Base-by-base conservation (phyloP, 352 stramenopile genomes). In the Pythium dissimile region DNA sequence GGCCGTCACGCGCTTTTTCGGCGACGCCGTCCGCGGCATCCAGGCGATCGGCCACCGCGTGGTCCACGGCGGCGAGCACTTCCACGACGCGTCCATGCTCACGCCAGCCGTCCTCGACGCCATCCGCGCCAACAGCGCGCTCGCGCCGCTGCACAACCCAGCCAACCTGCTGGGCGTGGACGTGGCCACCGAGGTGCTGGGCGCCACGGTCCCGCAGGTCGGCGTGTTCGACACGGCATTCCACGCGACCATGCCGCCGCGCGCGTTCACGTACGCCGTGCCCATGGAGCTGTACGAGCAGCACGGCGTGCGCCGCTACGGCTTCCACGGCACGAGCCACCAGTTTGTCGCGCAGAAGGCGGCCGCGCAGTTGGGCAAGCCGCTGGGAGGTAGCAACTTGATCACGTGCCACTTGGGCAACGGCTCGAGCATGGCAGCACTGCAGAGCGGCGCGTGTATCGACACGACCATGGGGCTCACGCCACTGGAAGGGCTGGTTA, bases 171-270 rank as follows among this genome's bases (percentile, higher is more conserved):
- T 89, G 30, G 89, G 86, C n/a, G 95, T 97, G 57, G 67, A 92
- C 46, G 80, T 91, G 15, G 79, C 82, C 20, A 82, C 64, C 3
- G 75, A 92, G 41, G 65, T 94, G 13, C 90, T 96, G 65, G 85
- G 79, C 24, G 39, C 67, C 0, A 42, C 50, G 6, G 71, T 72
- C 31, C 80, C 83, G 16, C 78, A 96, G 52, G 80, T 96, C 32
- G 84, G 67, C 4, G 89, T 97, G n/a, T 97, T 96, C 64, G 89
- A 97, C 71, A 97, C 89, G 48, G 84, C 87, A 13, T 97, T 94
- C 75, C 89, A 97, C 62, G 69, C 76, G 48, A 92, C 84, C 9
- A 92, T 97, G 78, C 73, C 79, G 30, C 67, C 85, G 41, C 77
- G 88, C 48, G 81, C 89, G 21, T 96, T 71, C 62, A 75, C 73